Conservation (phyloP, 1,139 yeast genomes). For the Candida glucosophila region DNA sequence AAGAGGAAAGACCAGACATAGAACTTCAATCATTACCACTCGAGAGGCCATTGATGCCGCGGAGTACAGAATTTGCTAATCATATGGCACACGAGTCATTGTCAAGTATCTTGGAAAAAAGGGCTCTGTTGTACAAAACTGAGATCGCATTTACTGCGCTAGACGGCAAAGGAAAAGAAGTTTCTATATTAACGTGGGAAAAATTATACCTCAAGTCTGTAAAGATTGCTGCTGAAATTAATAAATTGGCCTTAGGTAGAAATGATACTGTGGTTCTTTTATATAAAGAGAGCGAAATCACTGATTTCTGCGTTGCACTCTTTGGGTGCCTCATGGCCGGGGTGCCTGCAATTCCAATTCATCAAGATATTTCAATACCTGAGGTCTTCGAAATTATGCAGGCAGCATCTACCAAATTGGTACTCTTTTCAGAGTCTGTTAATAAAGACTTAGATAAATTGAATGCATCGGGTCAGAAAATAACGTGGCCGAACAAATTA, state of each 20-base stretch:
- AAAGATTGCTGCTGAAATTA: conserved; percentile 80
- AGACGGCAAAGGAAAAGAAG: conserved; percentile 77
- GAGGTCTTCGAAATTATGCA: conserved; percentile 69
- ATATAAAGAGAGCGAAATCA: conserved; percentile 76
- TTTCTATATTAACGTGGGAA: conserved; percentile 77
- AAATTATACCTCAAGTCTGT: conserved; percentile 77
- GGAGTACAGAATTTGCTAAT: conserved; percentile 25
- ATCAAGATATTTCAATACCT: conserved; percentile 56
- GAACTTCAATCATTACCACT: conserved; percentile 34
- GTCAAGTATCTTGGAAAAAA: conserved; percentile 60
- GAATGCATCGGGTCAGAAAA: conserved; percentile 25
- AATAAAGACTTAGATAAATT: conserved; percentile 61
- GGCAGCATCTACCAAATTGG: conserved; percentile 68
- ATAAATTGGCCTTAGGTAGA: conserved; percentile 56
- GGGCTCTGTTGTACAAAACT: conserved; percentile 58
- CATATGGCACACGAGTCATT: conserved; percentile 41
- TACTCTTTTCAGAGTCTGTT: conserved; percentile 74
- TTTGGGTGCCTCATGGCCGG: conserved; percentile 93
- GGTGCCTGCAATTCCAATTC: conserved; percentile 88
- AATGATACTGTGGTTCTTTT: conserved; percentile 80
- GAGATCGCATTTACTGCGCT: conserved; percentile 68
- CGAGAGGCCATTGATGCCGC: conserved; percentile 52
- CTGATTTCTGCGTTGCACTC: conserved; percentile 78
- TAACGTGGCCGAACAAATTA: conserved; percentile 37
- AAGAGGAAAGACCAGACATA: conserved; percentile 20